These are phyloP conservation scores for Pyrus bretschneideri DNA, from an alignment of 306 rosid genomes.

Conservation along the genomic window DNA sequence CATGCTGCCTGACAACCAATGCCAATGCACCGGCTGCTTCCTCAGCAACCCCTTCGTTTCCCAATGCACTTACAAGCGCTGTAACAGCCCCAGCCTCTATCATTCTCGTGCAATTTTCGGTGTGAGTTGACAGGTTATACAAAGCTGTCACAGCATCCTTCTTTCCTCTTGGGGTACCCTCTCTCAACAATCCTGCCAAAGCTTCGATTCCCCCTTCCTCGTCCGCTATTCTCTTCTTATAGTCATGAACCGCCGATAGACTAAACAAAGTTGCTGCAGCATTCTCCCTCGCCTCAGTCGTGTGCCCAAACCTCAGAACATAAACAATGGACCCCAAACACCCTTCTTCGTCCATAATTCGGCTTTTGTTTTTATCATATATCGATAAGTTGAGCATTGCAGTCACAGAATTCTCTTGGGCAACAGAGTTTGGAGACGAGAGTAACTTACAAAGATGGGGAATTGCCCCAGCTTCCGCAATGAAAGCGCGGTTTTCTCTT, in stretches of 20 bases:
- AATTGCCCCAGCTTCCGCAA: slow-evolving; percentile 94
- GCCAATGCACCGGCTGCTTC: slow-evolving; percentile 91
- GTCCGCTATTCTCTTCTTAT: slow-evolving; percentile 81
- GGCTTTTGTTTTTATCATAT: slow-evolving; percentile 74
- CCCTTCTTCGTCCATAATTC: slow-evolving; percentile 71
- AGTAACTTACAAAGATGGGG: slow-evolving; percentile 65
- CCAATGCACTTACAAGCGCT: slow-evolving; percentile 71
- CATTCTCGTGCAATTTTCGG: slow-evolving; percentile 66
- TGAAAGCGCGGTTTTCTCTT: slow-evolving; percentile 73
- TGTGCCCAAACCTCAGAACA: slow-evolving; percentile 74
- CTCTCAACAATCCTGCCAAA: slow-evolving; percentile 56
- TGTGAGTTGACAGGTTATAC: slow-evolving; percentile 82
- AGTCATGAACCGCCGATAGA: slow-evolving; percentile 82
- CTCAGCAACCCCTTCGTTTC: slow-evolving; percentile 75
- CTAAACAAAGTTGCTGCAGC: slow-evolving; percentile 97
- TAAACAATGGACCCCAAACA: slow-evolving; percentile 68
- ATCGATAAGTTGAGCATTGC: slow-evolving; percentile 91
- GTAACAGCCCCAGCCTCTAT: slow-evolving; percentile 68
- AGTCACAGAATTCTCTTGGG: slow-evolving; percentile 92
- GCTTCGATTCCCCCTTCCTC: slow-evolving; percentile 72
- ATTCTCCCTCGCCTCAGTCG: slow-evolving; percentile 88
- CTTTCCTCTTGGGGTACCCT: slow-evolving; percentile 82
- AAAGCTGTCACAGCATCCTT: slow-evolving; percentile 94
- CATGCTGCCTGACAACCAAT: slow-evolving; percentile 70
- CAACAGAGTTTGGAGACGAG: slow-evolving; percentile 52